Percentiles rank a stretch among this genome's conserved stretches.
These are phyloP conservation scores for sunflower (Helianthus annuus) DNA, from an alignment of 129 eudicot genomes.

Conservation along the genomic window HanXRQr2.0-SUNRISE NC_035434.2:173540781-173541280, in stretches of 20 bases:
- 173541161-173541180: conserved; percentile 2
- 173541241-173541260: too few species aligned
- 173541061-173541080: conserved; percentile 63
- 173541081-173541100: conserved; percentile 55
- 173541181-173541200: too few species aligned
- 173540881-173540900: conserved; percentile 47
- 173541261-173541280: too few species aligned
- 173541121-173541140: neutral
- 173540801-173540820: conserved; percentile 10
- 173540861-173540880: conserved; percentile 44
- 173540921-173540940: conserved; percentile 45
- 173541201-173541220: too few species aligned
- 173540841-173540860: conserved; percentile 21
- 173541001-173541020: conserved; percentile 35
- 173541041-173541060: conserved; percentile 66
- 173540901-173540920: conserved; percentile 50
- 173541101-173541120: conserved; percentile 41
- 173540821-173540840: conserved; percentile 9
- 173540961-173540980: conserved; percentile 60
- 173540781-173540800: neutral
- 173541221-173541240: too few species aligned
- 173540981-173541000: conserved; percentile 52
- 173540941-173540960: conserved; percentile 58
- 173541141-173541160: neutral
- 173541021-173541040: conserved; percentile 63